A percentile compares a stretch with the other conserved stretches of the same genome.
Evolutionary conservation across 2,329 filamentous ascomycete genomes (phyloP).

Genomic region (Penicillium sumatraense): DNA sequence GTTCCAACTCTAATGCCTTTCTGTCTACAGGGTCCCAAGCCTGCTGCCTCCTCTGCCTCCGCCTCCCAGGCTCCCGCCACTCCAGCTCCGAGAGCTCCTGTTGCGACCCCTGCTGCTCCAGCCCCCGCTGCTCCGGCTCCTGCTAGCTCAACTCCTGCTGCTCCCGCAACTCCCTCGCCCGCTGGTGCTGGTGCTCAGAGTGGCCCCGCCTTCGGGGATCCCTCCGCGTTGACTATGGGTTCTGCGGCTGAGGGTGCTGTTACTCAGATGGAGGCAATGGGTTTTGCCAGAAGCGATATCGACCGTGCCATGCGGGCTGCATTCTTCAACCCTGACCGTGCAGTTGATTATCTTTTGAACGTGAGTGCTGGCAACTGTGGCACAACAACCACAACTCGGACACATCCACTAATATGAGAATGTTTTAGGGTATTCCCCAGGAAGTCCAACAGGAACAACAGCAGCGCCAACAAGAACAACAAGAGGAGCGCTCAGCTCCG

Average conservation of each 20-base stretch:
- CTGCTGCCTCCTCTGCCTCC: slow-evolving; percentile 49
- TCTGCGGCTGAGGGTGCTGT: slow-evolving; percentile 80
- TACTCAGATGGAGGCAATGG: slow-evolving; percentile 95
- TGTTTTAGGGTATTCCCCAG: slow-evolving; percentile 81
- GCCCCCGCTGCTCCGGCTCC: slow-evolving; percentile 58
- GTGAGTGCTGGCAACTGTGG: slow-evolving; percentile 55
- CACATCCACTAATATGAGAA: neutral
- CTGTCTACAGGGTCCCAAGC: slow-evolving; percentile 68
- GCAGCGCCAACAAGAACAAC: slow-evolving; percentile 65
- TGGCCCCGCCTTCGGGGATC: slow-evolving; percentile 63
- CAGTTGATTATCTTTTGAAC: slow-evolving; percentile 91
- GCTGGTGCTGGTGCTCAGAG: slow-evolving; percentile 44
- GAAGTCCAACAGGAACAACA: slow-evolving; percentile 74
- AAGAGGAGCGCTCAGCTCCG: slow-evolving; percentile 43
- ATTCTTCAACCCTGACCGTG: slow-evolving; percentile 95
- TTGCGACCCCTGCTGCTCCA: slow-evolving; percentile 52
- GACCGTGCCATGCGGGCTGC: slow-evolving; percentile 94
- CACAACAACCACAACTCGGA: neutral
- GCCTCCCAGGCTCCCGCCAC: slow-evolving; percentile 45
- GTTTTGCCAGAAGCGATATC: slow-evolving; percentile 85
- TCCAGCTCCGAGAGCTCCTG: slow-evolving; percentile 40
- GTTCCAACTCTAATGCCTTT: slow-evolving; percentile 10
- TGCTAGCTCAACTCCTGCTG: slow-evolving; percentile 45
- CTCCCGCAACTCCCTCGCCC: slow-evolving; percentile 54
- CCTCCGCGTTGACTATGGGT: slow-evolving; percentile 85